A percentile compares a stretch with the other conserved stretches of the same genome.
Conservation (phyloP, 2,329 filamentous ascomycete genomes). For the Trichoderma guizhouense region DNA sequence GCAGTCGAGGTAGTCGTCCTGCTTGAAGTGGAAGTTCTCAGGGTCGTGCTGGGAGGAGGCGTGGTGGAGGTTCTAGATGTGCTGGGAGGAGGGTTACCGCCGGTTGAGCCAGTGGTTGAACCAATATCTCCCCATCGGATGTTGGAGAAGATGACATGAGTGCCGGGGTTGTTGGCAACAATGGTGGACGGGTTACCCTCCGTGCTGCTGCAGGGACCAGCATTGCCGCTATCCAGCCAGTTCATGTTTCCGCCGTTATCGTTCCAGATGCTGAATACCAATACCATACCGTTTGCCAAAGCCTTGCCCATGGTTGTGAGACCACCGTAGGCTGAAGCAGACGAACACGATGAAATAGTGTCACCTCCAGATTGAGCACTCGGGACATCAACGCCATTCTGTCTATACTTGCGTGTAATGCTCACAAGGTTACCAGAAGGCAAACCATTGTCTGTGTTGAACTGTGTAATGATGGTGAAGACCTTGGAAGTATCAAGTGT, state of each 20-base stretch:
- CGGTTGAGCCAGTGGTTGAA: slow-evolving; percentile 34
- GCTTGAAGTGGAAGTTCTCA: not conserved
- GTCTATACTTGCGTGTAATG: slow-evolving; percentile 46
- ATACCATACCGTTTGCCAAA: slow-evolving; percentile 47
- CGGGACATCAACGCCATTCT: slow-evolving; percentile 29
- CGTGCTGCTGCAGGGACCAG: slow-evolving; percentile 52
- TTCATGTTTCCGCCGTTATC: slow-evolving; percentile 50
- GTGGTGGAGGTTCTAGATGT: not conserved
- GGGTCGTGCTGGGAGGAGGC: not conserved
- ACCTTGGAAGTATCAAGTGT: slow-evolving; percentile 36
- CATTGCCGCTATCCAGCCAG: slow-evolving; percentile 48
- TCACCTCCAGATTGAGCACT: slow-evolving; percentile 26
- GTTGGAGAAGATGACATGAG: slow-evolving; percentile 53
- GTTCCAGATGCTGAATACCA: slow-evolving; percentile 54
- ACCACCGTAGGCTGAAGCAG: slow-evolving; percentile 38
- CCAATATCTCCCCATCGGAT: slow-evolving; percentile 61
- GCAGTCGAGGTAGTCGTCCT: not conserved
- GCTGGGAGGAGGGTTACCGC: not conserved
- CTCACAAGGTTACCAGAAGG: slow-evolving; percentile 43
- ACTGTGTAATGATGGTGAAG: slow-evolving; percentile 50
- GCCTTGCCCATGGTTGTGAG: slow-evolving; percentile 45
- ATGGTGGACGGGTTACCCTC: slow-evolving; percentile 52
- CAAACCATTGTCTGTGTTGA: slow-evolving; percentile 35
- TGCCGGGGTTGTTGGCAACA: slow-evolving; percentile 42
- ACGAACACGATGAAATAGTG: slow-evolving; percentile 35